These are phyloP conservation scores for Sherardia arvensis DNA, from an alignment of 257 asterid species.

Conservation along the genomic window DNA sequence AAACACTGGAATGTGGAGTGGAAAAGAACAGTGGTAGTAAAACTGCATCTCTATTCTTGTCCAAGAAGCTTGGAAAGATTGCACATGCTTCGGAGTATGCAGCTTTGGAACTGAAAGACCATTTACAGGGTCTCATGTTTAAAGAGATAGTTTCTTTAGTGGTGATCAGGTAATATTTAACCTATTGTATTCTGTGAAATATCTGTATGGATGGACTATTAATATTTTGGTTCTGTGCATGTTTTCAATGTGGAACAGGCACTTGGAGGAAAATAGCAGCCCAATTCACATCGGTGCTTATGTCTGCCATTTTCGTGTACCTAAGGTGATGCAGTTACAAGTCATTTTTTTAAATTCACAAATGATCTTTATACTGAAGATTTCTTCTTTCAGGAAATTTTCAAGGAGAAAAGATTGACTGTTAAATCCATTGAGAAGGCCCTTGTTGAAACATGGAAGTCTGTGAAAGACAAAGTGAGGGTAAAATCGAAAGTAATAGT, in stretches of 20 bases:
- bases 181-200: not conserved
- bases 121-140: constrained; percentile 57
- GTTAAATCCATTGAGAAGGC: constrained; percentile 47
- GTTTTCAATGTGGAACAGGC: constrained; percentile 26
- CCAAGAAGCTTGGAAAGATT: constrained; percentile 53
- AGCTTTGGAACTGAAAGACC: constrained; percentile 73
- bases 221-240: constrained; percentile 19
- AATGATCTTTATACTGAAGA: not conserved
- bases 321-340: constrained; percentile 46
- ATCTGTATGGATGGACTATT: constrained; percentile 10
- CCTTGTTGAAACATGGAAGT: constrained; percentile 37
- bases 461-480: constrained; percentile 12
- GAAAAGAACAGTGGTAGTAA: constrained; percentile 50
- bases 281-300: constrained; percentile 39
- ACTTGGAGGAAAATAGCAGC: constrained; percentile 26
- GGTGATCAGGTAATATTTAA: constrained; percentile 45
- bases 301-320: constrained; percentile 69
- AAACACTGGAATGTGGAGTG: constrained; percentile 74
- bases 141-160: constrained; percentile 57
- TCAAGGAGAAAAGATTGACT: constrained; percentile 41
- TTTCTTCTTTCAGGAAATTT: constrained; percentile 47
- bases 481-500: constrained; percentile 27
- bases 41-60: constrained; percentile 70
- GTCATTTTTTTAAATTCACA: not conserved
- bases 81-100: constrained; percentile 69